These are phyloP conservation scores for Suillus sp. DNA, from an alignment of 768 basidiomycete genomes.

Conservation along the genomic window DNA sequence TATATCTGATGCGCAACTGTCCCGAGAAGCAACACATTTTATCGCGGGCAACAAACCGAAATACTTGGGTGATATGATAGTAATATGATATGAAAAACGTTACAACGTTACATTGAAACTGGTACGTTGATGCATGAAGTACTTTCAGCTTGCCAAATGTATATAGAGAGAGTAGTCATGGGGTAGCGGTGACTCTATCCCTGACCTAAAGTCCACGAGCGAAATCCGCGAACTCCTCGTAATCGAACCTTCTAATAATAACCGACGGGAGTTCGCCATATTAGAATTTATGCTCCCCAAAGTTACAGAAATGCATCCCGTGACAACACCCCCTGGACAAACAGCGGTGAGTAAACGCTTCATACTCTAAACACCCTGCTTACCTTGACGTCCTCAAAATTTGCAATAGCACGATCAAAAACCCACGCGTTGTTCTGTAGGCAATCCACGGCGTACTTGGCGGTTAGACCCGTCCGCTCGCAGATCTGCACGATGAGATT, in stretches of 20 bases:
- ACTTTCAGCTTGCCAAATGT: conserved; percentile 20
- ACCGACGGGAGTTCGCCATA: conserved; percentile 5
- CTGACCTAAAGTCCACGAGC: conserved; percentile 6
- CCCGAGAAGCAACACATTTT: conserved; percentile 15
- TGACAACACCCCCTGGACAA: conserved; percentile 46
- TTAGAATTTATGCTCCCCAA: conserved; percentile 23
- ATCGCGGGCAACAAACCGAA: conserved; percentile 13
- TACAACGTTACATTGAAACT: conserved; percentile 26
- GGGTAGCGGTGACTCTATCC: neutral
- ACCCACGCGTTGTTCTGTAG: conserved; percentile 86
- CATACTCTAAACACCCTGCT: conserved; percentile 26
- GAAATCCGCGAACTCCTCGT: conserved; percentile 2
- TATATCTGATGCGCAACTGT: conserved; percentile 24
- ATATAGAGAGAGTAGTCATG: conserved; percentile 15
- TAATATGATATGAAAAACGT: conserved; percentile 21
- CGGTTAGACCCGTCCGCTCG: conserved; percentile 76
- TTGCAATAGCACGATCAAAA: conserved; percentile 71
- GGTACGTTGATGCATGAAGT: conserved; percentile 11
- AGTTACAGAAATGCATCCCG: conserved; percentile 56
- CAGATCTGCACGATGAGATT: conserved; percentile 69
- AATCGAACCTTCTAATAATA: conserved; percentile 18
- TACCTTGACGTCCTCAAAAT: conserved; percentile 90
- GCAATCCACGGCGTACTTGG: conserved; percentile 81
- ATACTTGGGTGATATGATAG: conserved; percentile 25
- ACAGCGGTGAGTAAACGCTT: conserved; percentile 26